Base-by-base conservation (phyloP, 2,329 filamentous ascomycete genomes). In the Diaporthe amygdali region DNA sequence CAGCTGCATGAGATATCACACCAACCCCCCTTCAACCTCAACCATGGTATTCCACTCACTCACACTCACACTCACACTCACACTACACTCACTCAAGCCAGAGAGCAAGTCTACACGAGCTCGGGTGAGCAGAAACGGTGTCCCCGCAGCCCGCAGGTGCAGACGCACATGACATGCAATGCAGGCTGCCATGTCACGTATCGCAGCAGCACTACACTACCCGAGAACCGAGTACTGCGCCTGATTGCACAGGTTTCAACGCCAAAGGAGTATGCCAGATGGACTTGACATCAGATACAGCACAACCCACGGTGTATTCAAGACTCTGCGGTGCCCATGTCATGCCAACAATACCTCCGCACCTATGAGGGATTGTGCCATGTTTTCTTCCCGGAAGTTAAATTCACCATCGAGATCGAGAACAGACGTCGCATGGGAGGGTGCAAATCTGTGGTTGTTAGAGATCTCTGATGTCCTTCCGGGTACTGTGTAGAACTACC, bases 221-320 rank as follows among this genome's bases (percentile, higher is more conserved):
- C 71, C 61, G 71, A 51, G 47, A 70, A 41, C 71, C 61, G 68
- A 72, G n/a, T 34, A 34, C 7, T 30, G 59, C 37, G 39, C n/a
- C 34, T 59, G 22, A 66, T 68, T 54, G 54, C 52, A 59, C 63
- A 55, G 27, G 47, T 66, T 66, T 37, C 46, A 39, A 34, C 17
- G 37, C 51, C 27, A 32, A 64, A 49, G 27, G 10, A 6, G 20
- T 27, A 44, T 44, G 37, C 55, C 55, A 59, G 37, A 44, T 59
- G 55, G 27, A 34, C 5, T 39, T 32, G 56, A 46, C 56, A 63
- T n/a, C 39, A 63, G 27, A 34, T 39, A 63, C 56, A 30, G 39
- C 27, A 41, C 56, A 44, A 5, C 56, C 22, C 39, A 32, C n/a
- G n/a, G n/a, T n/a, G 17, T 46, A 32, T 32, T 46, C 55, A 17